Base-by-base conservation (phyloP, 2,329 filamentous ascomycete species). In the Colletotrichum karsti region DNA sequence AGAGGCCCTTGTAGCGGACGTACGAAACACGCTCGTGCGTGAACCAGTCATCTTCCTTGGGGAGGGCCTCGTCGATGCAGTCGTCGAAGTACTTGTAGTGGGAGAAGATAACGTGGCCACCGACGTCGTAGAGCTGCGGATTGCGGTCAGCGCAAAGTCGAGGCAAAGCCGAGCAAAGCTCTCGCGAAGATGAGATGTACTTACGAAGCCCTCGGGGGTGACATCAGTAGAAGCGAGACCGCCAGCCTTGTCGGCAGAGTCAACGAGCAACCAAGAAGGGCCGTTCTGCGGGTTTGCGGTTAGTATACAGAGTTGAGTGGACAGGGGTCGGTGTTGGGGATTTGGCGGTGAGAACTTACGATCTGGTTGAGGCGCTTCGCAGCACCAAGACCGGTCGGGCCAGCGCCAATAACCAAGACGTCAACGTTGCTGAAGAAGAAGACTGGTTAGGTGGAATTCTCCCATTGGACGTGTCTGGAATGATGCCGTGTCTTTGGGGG, bases 21-120 rank as follows among this genome's bases (percentile, higher is more conserved):
- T 99, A 99, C 71, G 96, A 99, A 84, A 99, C 96, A 80, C 96
- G 95, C 88, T 99, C 92, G 87, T 99, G 96, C 73, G 91, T 93
- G 85, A 92, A 98, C 96, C 96, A 99, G 85, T 99, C 96, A 68
- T 93, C 92, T 67, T 94, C 90, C 78, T 94, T 94, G 76, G 96
- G 96, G 44, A 99, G 91, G 59, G 96, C 96, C 88, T 99, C 96
- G 81, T 98, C 90, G 79, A 99, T 92, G 86, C 93, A 97, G 87
- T 99, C 96, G 85, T 99, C 96, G 81, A 99, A 99, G 90, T 99
- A 99, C 87, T 98, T 98, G 92, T 99, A 99, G 90, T 98, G 95
- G 75, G 95, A 98, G 89, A 98, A 98, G 85, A 98, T 98, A 84
- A 98, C 95, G 84, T 98, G 95, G 76, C 95, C 95, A 80, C 95